phyloP scores from a whole-genome alignment of 1,139 yeast species.

The Protomyces arabidopsidicola region DNA sequence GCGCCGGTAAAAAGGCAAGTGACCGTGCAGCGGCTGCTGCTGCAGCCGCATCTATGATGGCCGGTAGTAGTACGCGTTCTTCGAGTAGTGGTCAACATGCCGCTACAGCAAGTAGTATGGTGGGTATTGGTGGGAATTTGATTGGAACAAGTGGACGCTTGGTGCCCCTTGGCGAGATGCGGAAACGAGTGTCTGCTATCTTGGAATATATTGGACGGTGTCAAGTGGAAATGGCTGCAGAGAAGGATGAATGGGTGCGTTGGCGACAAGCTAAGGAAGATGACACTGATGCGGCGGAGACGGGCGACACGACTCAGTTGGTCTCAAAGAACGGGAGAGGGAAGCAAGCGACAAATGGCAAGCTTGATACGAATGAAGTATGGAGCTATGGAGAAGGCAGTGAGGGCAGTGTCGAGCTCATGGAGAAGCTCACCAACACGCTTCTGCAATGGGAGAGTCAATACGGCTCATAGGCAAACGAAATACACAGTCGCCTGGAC shows the following conservation, averaged over 20 bases:
- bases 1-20: neutral
- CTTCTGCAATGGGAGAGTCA: slow-evolving; percentile 73
- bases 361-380: slow-evolving; percentile 32
- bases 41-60: neutral
- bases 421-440: slow-evolving; percentile 67
- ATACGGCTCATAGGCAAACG: slow-evolving; percentile 48
- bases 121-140: neutral
- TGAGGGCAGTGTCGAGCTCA: slow-evolving; percentile 56
- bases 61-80: neutral
- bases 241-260: slow-evolving; percentile 54
- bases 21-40: neutral
- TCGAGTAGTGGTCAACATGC: neutral
- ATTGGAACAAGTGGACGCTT: slow-evolving; percentile 1
- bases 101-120: neutral
- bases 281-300: neutral
- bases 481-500: neutral
- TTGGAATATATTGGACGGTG: slow-evolving; percentile 84
- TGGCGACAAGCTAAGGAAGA: slow-evolving; percentile 35
- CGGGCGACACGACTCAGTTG: neutral
- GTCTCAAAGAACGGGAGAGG: neutral
- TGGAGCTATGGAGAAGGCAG: slow-evolving; percentile 46
- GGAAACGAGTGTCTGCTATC: slow-evolving; percentile 82
- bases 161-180: slow-evolving; percentile 65
- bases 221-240: slow-evolving; percentile 71
- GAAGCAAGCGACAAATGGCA: neutral